Evolutionary conservation across 768 basidiomycete species (phyloP), one percentile per base, ranked within the genome.

Genomic region (Hypholoma fasciculare): DNA sequence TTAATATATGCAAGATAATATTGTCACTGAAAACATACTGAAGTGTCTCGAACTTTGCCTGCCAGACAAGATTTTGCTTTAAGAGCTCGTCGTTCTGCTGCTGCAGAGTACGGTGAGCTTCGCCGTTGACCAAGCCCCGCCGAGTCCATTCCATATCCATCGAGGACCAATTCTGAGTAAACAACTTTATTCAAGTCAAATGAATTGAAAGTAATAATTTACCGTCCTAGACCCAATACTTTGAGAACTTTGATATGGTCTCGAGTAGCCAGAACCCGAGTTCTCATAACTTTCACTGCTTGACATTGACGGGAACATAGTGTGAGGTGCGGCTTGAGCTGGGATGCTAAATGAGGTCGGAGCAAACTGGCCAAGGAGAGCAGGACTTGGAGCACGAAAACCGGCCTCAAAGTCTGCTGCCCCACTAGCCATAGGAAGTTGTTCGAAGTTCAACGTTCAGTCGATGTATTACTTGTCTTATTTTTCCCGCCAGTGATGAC

Each of bases 1-100:
- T 54, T n/a, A 54, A 4, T 23, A 4, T 23, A 23, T 23, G 52
- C 11, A 54, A 16, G 20, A 44, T 37, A 54, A 2, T 27, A 44
- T 11, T 17, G 13, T 3, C 26, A 16, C 6, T 19, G 37, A 46
- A 46, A 13, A 54, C 52, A 34, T 44, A 54, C 52, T 54, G 52
- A 19, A 54, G 52, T 7, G 52, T 54, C 17, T 54, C 52, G 27
- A 54, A 54, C 16, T 54, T 54, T 23, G 52, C 42, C 38, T 30
- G 5, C 52, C 52, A 54, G 3, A 30, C 38, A 30, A 2, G 3
- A n/a, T 27, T n/a, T 40, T 54, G 40, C 16, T 54, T 54, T 14
- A 16, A 43, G 42, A 54, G 52, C 38, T 43, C 52, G 26, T 23
- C 19, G 20, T 54, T 54, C 19, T 54, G 40, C 30, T 40, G 52